Conservation (phyloP, 2,329 filamentous ascomycete genomes). For the Aspergillus spinulosporus region DNA sequence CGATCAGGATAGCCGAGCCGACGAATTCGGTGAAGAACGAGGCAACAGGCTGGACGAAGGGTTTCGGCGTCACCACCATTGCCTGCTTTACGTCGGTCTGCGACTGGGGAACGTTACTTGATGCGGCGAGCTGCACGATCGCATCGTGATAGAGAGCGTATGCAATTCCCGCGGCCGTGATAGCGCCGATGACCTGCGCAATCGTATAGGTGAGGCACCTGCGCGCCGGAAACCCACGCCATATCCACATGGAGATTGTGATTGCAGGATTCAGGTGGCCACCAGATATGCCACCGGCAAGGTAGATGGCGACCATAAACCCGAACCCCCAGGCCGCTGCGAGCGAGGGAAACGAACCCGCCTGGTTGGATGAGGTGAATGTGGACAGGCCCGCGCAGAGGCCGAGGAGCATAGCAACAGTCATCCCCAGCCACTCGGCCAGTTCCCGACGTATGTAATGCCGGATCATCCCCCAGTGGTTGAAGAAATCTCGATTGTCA, state of each 20-base stretch:
- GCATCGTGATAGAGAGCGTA: conserved; percentile 40
- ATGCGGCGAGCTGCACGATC: conserved; percentile 27
- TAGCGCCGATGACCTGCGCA: conserved; percentile 38
- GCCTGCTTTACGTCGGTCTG: conserved; percentile 22
- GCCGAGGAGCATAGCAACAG: conserved; percentile 33
- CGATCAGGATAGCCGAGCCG: conserved; percentile 33
- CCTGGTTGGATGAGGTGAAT: conserved; percentile 25
- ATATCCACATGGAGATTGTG: conserved; percentile 38
- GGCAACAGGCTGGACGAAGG: conserved; percentile 26
- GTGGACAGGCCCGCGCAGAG: conserved; percentile 29
- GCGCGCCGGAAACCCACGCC: conserved; percentile 37
- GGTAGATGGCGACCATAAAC: conserved; percentile 45
- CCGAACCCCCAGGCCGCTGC: conserved; percentile 31
- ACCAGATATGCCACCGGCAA: conserved; percentile 50
- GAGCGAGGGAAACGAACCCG: conserved; percentile 25
- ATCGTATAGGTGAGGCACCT: conserved; percentile 30
- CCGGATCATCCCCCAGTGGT: conserved; percentile 30
- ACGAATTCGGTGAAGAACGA: conserved; percentile 44
- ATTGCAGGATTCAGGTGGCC: conserved; percentile 53
- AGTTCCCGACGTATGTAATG: conserved; percentile 29
- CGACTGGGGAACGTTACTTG: conserved; percentile 22
- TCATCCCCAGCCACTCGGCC: conserved; percentile 33
- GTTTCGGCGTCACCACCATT: conserved; percentile 31
- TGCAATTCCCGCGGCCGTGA: conserved; percentile 35
- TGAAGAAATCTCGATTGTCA: conserved; percentile 23